phyloP scores from a whole-genome alignment of 257 asterid genomes.

The Datura wrightii region DNA sequence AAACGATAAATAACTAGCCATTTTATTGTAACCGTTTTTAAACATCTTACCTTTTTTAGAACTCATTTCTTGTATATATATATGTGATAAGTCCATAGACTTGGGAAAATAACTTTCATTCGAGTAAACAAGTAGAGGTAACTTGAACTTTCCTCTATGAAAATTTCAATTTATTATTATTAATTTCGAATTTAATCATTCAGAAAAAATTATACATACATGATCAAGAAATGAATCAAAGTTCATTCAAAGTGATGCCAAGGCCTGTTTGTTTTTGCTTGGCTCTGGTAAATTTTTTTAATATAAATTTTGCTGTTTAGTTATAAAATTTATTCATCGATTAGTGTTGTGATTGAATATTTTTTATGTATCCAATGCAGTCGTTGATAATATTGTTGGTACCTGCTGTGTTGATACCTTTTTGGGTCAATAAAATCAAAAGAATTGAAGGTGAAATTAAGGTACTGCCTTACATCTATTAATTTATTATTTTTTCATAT shows the following conservation, averaged over 20 bases:
- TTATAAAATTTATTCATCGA: background rate
- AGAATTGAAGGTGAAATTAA: too few relatives aligned
- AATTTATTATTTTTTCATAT: too few relatives aligned
- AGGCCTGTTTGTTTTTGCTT: constrained; percentile 50
- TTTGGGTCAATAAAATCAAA: too few relatives aligned
- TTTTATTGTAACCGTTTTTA: background rate
- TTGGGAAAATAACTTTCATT: background rate
- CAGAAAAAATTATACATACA: background rate
- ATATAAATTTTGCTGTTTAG: background rate
- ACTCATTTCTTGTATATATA: background rate
- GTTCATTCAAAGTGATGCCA: constrained; percentile 42
- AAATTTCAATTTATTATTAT: background rate
- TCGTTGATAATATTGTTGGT: constrained; percentile 46
- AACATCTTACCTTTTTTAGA: background rate
- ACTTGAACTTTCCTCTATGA: background rate
- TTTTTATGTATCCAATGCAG: constrained; percentile 38
- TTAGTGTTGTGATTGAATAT: background rate
- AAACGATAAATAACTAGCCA: background rate
- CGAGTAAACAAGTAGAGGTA: background rate
- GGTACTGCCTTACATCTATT: too few relatives aligned
- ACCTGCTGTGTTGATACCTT: constrained; percentile 47
- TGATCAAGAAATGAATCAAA: constrained; percentile 38
- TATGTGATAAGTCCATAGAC: background rate
- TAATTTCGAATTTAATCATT: background rate
- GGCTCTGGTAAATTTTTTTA: constrained; percentile 44